These are phyloP conservation scores for Lodderomyces oxycetoniae DNA, from an alignment of 1,139 yeast species.

Conservation along the genomic window DNA sequence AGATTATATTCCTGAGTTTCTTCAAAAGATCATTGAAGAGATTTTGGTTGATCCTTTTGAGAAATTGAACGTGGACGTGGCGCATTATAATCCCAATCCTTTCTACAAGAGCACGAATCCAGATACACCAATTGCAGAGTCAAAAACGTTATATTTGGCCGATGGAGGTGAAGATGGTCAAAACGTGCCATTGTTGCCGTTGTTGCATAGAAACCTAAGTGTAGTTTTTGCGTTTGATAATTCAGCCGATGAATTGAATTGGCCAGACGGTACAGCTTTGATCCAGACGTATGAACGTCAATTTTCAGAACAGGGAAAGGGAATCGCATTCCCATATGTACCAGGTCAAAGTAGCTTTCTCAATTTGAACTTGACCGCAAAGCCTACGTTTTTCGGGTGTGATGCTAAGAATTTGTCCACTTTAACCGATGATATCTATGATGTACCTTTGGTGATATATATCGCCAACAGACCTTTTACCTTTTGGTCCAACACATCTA, in stretches of 20 bases:
- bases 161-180: constrained; percentile 35
- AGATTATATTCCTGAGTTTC: constrained; percentile 26
- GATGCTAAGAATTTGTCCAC: constrained; percentile 60
- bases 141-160: constrained; percentile 21
- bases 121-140: constrained; percentile 14
- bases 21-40: constrained; percentile 34
- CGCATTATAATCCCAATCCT: constrained; percentile 47
- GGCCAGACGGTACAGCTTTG: constrained; percentile 35
- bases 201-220: constrained; percentile 24
- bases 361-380: constrained; percentile 53
- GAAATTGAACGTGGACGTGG: constrained; percentile 27
- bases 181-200: constrained; percentile 27
- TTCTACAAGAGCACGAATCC: constrained; percentile 29
- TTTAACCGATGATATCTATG: constrained; percentile 27
- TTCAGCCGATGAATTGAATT: constrained; percentile 24
- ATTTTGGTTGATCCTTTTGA: constrained; percentile 28
- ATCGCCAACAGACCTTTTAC: constrained; percentile 52
- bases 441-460: constrained; percentile 75
- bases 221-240: constrained; percentile 29
- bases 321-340: constrained; percentile 68
- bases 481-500: constrained; percentile 34
- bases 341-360: constrained; percentile 67
- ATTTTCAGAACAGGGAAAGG: constrained; percentile 52
- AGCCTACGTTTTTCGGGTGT: constrained; percentile 85
- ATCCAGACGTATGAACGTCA: constrained; percentile 57